Percentiles rank a stretch among this genome's conserved stretches.
phyloP scores from a whole-genome alignment of 1,284 basidiomycete species.

The Ceratobasidium sp. region DNA sequence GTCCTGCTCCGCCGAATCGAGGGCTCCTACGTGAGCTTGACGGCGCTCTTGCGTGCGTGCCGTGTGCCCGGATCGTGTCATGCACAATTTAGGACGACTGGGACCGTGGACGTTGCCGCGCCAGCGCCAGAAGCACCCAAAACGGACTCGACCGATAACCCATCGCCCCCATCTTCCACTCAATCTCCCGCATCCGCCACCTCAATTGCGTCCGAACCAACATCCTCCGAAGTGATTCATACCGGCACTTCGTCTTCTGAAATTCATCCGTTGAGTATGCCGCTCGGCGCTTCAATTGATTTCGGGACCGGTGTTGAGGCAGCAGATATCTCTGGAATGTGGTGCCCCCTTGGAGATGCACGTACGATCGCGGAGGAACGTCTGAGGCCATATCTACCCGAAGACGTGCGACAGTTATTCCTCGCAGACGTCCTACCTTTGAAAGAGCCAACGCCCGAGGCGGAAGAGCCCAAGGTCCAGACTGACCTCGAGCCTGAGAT shows the following conservation, averaged over 20 bases:
- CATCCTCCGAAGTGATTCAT: constrained; percentile 26
- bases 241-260: neutral
- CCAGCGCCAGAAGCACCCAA: constrained; percentile 12
- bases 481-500: neutral
- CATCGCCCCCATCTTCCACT: neutral
- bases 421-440: constrained; percentile 3
- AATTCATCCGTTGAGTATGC: constrained; percentile 18
- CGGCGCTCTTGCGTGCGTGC: constrained; percentile 27
- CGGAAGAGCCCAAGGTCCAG: constrained; percentile 8
- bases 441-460: neutral
- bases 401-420: constrained; percentile 13
- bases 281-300: constrained; percentile 31
- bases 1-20: constrained; percentile 32
- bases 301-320: constrained; percentile 32
- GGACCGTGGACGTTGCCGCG: constrained; percentile 12
- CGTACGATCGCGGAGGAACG: constrained; percentile 26
- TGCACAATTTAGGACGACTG: constrained; percentile 26
- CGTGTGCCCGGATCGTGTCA: constrained; percentile 33
- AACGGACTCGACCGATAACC: constrained; percentile 1
- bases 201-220: constrained; percentile 1
- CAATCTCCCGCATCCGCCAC: neutral
- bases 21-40: constrained; percentile 27
- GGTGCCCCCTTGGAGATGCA: constrained; percentile 25
- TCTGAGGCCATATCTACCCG: constrained; percentile 24
- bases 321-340: constrained; percentile 31